Conservation (phyloP, 1,284 basidiomycete species). For the Ustilago vetiveriae region DNA sequence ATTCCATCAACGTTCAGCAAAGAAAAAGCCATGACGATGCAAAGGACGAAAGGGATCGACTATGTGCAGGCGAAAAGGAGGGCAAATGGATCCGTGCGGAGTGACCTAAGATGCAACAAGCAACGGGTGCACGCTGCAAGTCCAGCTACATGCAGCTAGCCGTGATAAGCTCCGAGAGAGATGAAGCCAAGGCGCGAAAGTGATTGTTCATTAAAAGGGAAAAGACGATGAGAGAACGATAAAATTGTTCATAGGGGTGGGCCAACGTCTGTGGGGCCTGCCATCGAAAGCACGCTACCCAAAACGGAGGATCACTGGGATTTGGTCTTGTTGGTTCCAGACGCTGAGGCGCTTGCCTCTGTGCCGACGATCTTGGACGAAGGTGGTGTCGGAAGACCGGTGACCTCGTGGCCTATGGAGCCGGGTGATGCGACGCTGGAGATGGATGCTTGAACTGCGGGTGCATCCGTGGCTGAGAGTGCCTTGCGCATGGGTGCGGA, state of each 20-base stretch:
- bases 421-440: slow-evolving; percentile 20
- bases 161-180: background rate
- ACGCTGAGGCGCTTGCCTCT: slow-evolving; percentile 2
- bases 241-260: slow-evolving; percentile 23
- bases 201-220: slow-evolving; percentile 2
- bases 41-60: slow-evolving; percentile 2
- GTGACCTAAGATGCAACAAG: slow-evolving; percentile 1
- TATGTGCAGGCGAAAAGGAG: background rate
- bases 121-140: slow-evolving; percentile 2
- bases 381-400: slow-evolving; percentile 44
- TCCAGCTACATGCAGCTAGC: slow-evolving; percentile 30
- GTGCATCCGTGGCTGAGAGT: slow-evolving; percentile 20
- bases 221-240: slow-evolving; percentile 2
- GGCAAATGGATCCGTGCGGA: background rate
- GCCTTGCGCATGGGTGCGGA: slow-evolving; percentile 40
- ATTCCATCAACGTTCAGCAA: slow-evolving; percentile 17
- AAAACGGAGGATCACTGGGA: background rate
- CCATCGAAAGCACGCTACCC: slow-evolving; percentile 11
- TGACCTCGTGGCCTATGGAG: slow-evolving; percentile 6
- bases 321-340: slow-evolving; percentile 5
- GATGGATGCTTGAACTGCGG: slow-evolving; percentile 12
- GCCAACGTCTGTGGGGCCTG: background rate
- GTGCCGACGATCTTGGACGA: slow-evolving; percentile 41
- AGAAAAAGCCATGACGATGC: slow-evolving; percentile 40
- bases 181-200: background rate